phyloP scores from a whole-genome alignment of 2,329 filamentous ascomycete genomes.

The Canariomyces notabilis region DNA sequence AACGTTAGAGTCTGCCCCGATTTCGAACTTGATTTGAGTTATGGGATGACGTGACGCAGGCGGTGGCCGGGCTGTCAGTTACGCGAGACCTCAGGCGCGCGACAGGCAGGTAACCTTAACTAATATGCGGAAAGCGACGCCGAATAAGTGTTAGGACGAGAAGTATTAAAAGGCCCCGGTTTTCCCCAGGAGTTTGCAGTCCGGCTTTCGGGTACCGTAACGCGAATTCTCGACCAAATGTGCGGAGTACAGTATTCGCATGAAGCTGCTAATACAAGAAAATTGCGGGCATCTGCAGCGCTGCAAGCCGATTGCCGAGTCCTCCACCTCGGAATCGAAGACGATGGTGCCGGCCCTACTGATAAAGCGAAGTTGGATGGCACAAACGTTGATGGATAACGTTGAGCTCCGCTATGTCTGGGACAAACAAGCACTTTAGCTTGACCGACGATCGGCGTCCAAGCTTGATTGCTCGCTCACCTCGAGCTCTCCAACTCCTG shows the following conservation, averaged over 20 bases:
- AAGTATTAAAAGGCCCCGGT: conserved; percentile 15
- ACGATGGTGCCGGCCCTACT: conserved; percentile 2
- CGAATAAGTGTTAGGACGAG: conserved; percentile 9
- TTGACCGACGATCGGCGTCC: conserved; percentile 21
- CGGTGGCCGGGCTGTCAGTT: conserved; percentile 1
- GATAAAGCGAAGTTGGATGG: neutral
- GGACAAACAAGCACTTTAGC: conserved; percentile 9
- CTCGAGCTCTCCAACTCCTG: conserved; percentile 1
- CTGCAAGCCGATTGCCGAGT: neutral
- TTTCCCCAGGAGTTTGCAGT: conserved; percentile 12
- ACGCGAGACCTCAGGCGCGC: too few species aligned
- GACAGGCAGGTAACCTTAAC: conserved; percentile 1
- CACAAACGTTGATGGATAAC: conserved; percentile 3
- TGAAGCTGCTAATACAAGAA: neutral
- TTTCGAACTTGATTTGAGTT: conserved; percentile 3
- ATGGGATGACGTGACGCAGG: conserved; percentile 19
- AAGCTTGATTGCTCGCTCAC: neutral
- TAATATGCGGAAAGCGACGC: neutral
- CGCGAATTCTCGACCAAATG: neutral
- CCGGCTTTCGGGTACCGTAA: conserved; percentile 7
- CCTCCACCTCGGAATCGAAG: neutral
- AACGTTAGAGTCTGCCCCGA: neutral
- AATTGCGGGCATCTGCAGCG: neutral
- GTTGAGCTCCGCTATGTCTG: conserved; percentile 9
- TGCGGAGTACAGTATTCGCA: neutral